Evolutionary conservation across 768 basidiomycete genomes (phyloP).

Genomic region (Butyriboletus loyo): DNA sequence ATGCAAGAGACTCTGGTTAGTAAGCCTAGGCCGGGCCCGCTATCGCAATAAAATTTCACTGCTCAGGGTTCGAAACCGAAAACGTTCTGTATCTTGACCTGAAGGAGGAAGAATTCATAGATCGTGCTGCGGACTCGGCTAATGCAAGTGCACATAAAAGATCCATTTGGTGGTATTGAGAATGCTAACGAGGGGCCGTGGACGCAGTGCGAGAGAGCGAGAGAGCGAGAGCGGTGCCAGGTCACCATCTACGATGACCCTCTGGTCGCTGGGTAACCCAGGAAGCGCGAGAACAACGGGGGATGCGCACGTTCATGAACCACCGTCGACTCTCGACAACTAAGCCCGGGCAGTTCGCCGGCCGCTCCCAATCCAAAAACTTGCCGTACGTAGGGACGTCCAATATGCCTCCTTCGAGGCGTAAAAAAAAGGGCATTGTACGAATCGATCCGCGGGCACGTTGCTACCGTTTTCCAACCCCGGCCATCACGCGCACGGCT

Average conservation of each 20-base stretch:
- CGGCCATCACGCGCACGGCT: slow-evolving; percentile 10
- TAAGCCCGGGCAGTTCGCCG: too few species aligned
- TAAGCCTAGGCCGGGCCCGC: too few species aligned
- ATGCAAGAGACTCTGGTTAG: too few species aligned
- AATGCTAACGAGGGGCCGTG: not conserved
- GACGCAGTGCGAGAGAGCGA: not conserved
- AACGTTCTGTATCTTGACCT: too few species aligned
- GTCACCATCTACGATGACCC: not conserved
- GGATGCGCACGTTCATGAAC: not conserved
- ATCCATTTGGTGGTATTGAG: not conserved
- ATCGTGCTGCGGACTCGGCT: not conserved
- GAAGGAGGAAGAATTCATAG: too few species aligned
- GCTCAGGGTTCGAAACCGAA: too few species aligned
- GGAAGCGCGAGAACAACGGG: not conserved
- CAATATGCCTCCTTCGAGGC: not conserved
- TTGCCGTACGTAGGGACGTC: not conserved
- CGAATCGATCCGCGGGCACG: slow-evolving; percentile 10
- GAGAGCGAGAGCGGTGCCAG: too few species aligned
- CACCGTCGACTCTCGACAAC: not conserved
- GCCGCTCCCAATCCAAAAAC: not conserved
- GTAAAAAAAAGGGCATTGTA: not conserved
- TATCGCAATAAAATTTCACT: too few species aligned
- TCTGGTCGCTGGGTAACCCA: not conserved
- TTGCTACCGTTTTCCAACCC: not conserved
- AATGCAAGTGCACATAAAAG: not conserved